Percentiles rank a stretch among this genome's conserved stretches.
Conservation (phyloP, 495 filamentous ascomycete genomes). For the Daldinia grandis region DNA sequence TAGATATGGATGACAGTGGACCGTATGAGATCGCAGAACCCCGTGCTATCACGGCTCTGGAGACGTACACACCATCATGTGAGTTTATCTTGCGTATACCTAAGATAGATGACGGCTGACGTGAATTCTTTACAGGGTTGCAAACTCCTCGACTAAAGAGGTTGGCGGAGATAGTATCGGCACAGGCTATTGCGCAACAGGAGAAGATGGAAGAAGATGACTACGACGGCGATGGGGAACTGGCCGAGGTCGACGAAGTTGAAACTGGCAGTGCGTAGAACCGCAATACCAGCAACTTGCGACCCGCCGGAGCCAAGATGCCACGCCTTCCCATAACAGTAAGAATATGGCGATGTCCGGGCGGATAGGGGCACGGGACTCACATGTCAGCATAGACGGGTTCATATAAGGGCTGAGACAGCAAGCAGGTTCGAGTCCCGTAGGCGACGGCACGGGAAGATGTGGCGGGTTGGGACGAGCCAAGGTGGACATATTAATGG, state of each 20-base stretch:
- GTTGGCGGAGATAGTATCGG: conserved; percentile 95
- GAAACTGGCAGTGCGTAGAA: conserved; percentile 42
- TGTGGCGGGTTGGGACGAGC: background rate
- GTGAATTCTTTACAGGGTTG: conserved; percentile 68
- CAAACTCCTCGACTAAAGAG: conserved; percentile 95
- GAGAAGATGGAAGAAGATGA: conserved; percentile 73
- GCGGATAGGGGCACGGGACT: conserved; percentile 7
- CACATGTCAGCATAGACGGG: conserved; percentile 6
- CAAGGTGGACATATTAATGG: conserved; percentile 40
- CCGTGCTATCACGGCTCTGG: conserved; percentile 90
- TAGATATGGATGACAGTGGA: conserved; percentile 99
- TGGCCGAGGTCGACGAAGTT: conserved; percentile 56
- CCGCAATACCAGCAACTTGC: conserved; percentile 38
- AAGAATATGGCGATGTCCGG: conserved; percentile 1
- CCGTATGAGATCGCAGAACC: conserved; percentile 99
- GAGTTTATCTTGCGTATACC: conserved; percentile 48
- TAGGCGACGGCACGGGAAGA: conserved; percentile 1
- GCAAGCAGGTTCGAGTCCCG: conserved; percentile 5
- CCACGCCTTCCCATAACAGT: conserved; percentile 21
- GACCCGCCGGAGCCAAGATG: conserved; percentile 20
- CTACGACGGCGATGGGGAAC: conserved; percentile 53
- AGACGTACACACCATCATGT: conserved; percentile 98
- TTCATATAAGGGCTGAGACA: conserved; percentile 2
- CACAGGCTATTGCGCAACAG: conserved; percentile 92
- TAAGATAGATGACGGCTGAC: conserved; percentile 20